These are phyloP conservation scores for Oryza glaberrima DNA, from an alignment of 176 grass and related monocot genomes.

Conservation along the genomic window DNA sequence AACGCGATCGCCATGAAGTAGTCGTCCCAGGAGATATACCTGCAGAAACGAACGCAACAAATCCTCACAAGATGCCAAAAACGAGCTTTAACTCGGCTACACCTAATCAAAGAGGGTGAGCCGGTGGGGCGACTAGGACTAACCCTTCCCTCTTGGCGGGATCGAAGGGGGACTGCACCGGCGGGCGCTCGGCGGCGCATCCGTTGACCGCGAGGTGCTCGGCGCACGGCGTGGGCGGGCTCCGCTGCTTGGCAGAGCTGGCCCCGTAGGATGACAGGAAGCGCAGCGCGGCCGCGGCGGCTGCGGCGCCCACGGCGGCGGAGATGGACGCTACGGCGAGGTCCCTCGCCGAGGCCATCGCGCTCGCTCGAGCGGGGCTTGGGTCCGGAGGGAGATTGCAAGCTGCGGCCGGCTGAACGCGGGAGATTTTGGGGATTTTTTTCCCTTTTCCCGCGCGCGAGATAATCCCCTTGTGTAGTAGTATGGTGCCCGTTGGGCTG, in stretches of 20 bases:
- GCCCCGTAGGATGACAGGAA: conserved; percentile 45
- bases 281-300: conserved; percentile 48
- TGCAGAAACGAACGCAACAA: conserved; percentile 40
- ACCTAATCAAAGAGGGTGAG: not conserved
- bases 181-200: conserved; percentile 21
- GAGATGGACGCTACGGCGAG: conserved; percentile 66
- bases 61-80: conserved; percentile 5
- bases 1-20: conserved; percentile 99
- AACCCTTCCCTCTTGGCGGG: conserved; percentile 77
- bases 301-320: conserved; percentile 60
- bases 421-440: conserved; percentile 26
- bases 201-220: conserved; percentile 40
- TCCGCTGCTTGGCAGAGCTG: conserved; percentile 24
- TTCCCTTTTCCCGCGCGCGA: not conserved
- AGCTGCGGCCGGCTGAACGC: conserved; percentile 2
- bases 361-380: not conserved
- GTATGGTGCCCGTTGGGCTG: not conserved
- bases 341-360: conserved; percentile 65
- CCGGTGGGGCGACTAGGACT: not conserved
- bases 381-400: not conserved
- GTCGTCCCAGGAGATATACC: conserved; percentile 95
- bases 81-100: conserved; percentile 22
- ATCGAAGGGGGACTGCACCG: conserved; percentile 64
- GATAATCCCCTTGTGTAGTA: not conserved
- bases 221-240: not conserved